phyloP scores from a whole-genome alignment of 164 flowering plant genomes.

The Tetrastigma voinierianum region DNA sequence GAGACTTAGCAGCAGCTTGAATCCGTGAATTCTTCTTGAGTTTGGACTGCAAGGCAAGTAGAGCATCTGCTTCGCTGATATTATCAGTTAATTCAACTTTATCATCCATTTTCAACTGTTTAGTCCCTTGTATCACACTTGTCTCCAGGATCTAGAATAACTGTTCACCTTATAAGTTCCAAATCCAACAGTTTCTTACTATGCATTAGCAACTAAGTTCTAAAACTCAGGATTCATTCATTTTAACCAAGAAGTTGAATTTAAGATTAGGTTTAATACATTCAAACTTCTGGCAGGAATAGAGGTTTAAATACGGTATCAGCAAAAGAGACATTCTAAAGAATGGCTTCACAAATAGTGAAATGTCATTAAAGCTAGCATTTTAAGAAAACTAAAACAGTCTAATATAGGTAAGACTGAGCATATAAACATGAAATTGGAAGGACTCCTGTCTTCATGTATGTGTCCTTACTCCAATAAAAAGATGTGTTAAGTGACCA shows the following conservation, averaged over 20 bases:
- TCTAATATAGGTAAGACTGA: neutral
- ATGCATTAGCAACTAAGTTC: conserved; percentile 8
- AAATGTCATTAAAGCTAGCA: neutral
- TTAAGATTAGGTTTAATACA: neutral
- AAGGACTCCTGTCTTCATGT: neutral
- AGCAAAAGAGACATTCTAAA: too few relatives aligned
- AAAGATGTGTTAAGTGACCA: too few relatives aligned
- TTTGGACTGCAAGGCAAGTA: conserved; percentile 82
- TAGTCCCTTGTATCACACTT: conserved; percentile 65
- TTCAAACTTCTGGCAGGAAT: neutral
- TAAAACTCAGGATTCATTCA: neutral
- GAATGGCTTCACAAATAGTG: neutral
- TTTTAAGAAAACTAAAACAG: neutral
- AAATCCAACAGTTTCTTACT: conserved; percentile 10
- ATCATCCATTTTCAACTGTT: conserved; percentile 56
- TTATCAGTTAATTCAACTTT: conserved; percentile 66
- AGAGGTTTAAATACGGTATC: too few relatives aligned
- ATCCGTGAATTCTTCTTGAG: conserved; percentile 79
- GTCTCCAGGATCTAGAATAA: conserved; percentile 74
- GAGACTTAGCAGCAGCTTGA: conserved; percentile 81
- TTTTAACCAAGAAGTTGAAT: neutral
- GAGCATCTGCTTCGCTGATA: conserved; percentile 84
- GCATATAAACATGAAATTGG: neutral
- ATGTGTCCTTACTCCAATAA: neutral
- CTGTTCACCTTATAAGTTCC: conserved; percentile 42